Evolutionary conservation across 2,329 filamentous ascomycete genomes (phyloP), one percentile per base, ranked within the genome.

Genomic region (Aureobasidium uvarum): DNA sequence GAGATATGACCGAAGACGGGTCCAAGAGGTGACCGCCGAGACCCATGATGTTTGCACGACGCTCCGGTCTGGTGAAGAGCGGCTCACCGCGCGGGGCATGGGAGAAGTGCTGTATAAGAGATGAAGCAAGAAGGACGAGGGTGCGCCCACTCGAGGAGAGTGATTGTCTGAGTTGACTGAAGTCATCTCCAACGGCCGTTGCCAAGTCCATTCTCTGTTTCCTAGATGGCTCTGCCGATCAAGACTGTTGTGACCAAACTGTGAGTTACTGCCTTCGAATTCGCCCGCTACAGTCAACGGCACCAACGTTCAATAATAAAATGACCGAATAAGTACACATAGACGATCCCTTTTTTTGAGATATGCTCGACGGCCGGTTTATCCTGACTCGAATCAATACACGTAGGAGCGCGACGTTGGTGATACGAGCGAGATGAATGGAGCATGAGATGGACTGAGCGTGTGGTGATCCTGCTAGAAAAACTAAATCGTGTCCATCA

Each of bases 1-100:
- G 31, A 31, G 68, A 58, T 56, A 70, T 70, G 1, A 74, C 41
- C 5, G 28, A 20, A 11, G 55, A 60, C 6, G 66, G 62, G 38
- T 68, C 39, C 39, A 48, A 20, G 23, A 66, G 60, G 20, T 67
- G 52, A 18, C 66, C 66, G 23, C 67, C 67, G 28, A 68, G 60
- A 51, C 67, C 67, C 66, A 66, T 67, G 36, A 13, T 66, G 45
- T 5, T 18, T 41, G 54, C 41, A 13, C 18, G 25, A 23, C 50
- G 60, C 31, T 65, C 20, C n/a, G 62, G 43, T 38, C 31, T 55
- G 50, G 20, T 51, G n/a, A 43, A 31, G 38, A 48, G 39, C 31
- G 20, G 31, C 43, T 13, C 62, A 41, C 39, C 50, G 16, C 48
- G 50, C n/a, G 28, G 28, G 28, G 39, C 62, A 48, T 56, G 62